Conservation (phyloP, 768 basidiomycete genomes). For the Lactifluus piperatus region DNA sequence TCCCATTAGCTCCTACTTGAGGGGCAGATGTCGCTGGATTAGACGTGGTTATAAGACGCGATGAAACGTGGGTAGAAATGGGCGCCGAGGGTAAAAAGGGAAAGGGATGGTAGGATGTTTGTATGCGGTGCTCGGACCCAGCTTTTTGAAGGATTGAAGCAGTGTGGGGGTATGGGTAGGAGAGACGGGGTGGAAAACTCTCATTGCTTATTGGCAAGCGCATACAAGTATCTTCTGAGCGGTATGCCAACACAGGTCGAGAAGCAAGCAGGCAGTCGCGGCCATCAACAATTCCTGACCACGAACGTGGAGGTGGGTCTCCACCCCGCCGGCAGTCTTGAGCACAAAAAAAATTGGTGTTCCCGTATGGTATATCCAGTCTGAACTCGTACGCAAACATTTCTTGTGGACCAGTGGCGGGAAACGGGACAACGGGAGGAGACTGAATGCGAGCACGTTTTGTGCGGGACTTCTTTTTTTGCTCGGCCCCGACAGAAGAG, state of each 20-base stretch:
- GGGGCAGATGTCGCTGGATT: neutral
- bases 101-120: neutral
- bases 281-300: neutral
- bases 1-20: neutral
- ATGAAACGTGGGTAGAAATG: neutral
- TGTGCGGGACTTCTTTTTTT: conserved; percentile 10
- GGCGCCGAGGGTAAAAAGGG: neutral
- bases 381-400: conserved; percentile 20
- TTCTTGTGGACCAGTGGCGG: conserved; percentile 17
- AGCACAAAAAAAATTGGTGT: neutral
- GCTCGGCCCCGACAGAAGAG: conserved; percentile 3
- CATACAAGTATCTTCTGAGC: neutral
- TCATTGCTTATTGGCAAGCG: neutral
- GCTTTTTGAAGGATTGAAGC: neutral
- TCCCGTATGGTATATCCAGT: neutral
- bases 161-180: neutral
- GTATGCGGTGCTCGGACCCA: neutral
- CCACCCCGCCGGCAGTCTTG: neutral
- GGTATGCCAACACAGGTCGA: neutral
- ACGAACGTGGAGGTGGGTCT: neutral
- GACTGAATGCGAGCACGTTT: conserved; percentile 16
- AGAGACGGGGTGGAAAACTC: neutral
- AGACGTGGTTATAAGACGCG: neutral
- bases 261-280: neutral
- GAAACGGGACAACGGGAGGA: conserved; percentile 12